A percentile compares a stretch with the other conserved stretches of the same genome.
These are phyloP conservation scores for Bruguiera hainesii DNA, from an alignment of 441 rosid genomes.

Conservation along the genomic window DNA sequence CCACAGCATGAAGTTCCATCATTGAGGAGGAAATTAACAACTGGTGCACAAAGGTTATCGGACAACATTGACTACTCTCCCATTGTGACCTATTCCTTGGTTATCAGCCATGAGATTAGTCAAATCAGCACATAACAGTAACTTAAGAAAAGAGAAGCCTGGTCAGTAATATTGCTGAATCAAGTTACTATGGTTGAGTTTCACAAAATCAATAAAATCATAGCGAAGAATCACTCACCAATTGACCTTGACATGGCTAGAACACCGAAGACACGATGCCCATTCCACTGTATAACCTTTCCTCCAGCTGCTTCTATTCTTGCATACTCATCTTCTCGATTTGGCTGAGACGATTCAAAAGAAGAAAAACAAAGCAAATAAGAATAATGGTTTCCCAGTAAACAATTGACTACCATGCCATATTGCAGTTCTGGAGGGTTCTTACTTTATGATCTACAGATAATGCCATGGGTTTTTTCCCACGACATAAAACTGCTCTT, in stretches of 20 bases:
- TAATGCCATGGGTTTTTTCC: constrained; percentile 77
- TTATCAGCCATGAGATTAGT: neutral
- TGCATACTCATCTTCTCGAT: constrained; percentile 85
- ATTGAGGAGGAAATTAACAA: neutral
- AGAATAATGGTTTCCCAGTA: constrained; percentile 6
- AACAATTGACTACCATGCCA: constrained; percentile 6
- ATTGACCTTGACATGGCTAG: constrained; percentile 98
- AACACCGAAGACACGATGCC: constrained; percentile 90
- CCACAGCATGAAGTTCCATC: neutral
- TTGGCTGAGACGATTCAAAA: constrained; percentile 51
- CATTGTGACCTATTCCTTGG: neutral
- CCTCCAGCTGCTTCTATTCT: constrained; percentile 96
- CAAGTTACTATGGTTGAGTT: neutral
- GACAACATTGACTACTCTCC: neutral
- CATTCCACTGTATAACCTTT: constrained; percentile 93
- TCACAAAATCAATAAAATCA: neutral
- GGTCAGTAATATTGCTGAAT: constrained; percentile 1
- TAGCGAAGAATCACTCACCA: constrained; percentile 40
- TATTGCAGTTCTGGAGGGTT: neutral
- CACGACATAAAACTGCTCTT: constrained; percentile 84
- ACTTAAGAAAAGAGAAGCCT: neutral
- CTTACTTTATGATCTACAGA: constrained; percentile 92
- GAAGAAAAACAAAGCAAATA: constrained; percentile 8
- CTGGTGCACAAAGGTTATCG: neutral
- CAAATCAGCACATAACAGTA: constrained; percentile 6